phyloP scores from a whole-genome alignment of 106 monocot genomes.

The Acanthochlamys bracteata region DNA sequence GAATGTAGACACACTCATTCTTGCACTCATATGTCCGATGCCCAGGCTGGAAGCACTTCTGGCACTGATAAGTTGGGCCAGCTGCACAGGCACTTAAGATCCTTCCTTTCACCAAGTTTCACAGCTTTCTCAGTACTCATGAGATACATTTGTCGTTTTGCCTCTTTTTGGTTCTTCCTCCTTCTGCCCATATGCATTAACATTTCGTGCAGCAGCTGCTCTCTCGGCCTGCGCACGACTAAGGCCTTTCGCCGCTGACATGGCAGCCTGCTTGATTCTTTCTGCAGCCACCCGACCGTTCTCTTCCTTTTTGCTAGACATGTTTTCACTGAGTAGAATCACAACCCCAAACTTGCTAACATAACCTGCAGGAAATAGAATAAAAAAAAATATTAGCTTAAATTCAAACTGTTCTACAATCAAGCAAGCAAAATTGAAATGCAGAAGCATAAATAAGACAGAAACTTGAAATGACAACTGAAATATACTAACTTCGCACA shows the following conservation, averaged over 20 bases:
- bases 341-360: not conserved
- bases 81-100: constrained; percentile 29
- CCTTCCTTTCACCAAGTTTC: constrained; percentile 79
- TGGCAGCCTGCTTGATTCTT: constrained; percentile 61
- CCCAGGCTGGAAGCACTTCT: constrained; percentile 85
- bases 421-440: too few species aligned
- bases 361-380: not conserved
- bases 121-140: constrained; percentile 99
- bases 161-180: constrained; percentile 98
- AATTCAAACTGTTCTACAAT: too few species aligned
- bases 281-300: constrained; percentile 69
- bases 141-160: constrained; percentile 96
- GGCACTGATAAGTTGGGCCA: constrained; percentile 54
- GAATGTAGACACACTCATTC: constrained; percentile 95
- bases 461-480: too few species aligned
- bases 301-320: constrained; percentile 85
- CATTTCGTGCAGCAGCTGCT: constrained; percentile 85
- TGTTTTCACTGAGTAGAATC: constrained; percentile 7
- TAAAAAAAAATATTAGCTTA: not conserved
- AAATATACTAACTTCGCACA: too few species aligned
- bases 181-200: constrained; percentile 98
- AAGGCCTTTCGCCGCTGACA: constrained; percentile 78
- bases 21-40: constrained; percentile 99
- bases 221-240: constrained; percentile 91
- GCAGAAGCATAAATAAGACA: too few species aligned